phyloP scores from a whole-genome alignment of 805 yeast species.

The Clavispora phyllophila region DNA sequence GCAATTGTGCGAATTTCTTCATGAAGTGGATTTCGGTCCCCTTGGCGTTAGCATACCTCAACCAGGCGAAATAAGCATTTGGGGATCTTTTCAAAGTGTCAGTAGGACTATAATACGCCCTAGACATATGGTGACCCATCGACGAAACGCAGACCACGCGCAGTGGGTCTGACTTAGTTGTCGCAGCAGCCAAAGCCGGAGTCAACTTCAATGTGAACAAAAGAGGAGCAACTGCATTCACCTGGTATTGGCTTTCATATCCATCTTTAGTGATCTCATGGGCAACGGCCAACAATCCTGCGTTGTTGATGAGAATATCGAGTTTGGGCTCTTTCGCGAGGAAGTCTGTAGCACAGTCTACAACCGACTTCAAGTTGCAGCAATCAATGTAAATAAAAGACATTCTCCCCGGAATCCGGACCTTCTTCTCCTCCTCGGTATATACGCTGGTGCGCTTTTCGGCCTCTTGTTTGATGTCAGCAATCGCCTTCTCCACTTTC shows the following conservation, averaged over 20 bases:
- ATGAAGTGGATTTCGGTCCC: conserved; percentile 28
- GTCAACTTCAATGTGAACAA: conserved; percentile 27
- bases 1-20: conserved; percentile 20
- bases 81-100: conserved; percentile 23
- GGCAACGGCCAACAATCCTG: conserved; percentile 40
- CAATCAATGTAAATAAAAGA: conserved; percentile 12
- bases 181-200: conserved; percentile 21
- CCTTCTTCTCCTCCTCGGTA: conserved; percentile 21
- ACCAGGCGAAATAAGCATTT: conserved; percentile 21
- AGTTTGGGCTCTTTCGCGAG: conserved; percentile 20
- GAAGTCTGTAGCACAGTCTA: conserved; percentile 20
- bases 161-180: conserved; percentile 16
- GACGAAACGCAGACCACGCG: conserved; percentile 30
- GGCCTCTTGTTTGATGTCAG: conserved; percentile 31
- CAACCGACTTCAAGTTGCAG: conserved; percentile 13
- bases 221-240: conserved; percentile 32
- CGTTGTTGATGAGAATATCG: conserved; percentile 35
- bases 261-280: conserved; percentile 31
- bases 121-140: conserved; percentile 26
- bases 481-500: conserved; percentile 29
- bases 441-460: conserved; percentile 19
- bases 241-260: conserved; percentile 39
- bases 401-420: conserved; percentile 11
- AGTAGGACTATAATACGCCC: conserved; percentile 21
- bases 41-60: conserved; percentile 35